Conservation (phyloP, 148 eudicot species). For the Simmondsia chinensis region DNA sequence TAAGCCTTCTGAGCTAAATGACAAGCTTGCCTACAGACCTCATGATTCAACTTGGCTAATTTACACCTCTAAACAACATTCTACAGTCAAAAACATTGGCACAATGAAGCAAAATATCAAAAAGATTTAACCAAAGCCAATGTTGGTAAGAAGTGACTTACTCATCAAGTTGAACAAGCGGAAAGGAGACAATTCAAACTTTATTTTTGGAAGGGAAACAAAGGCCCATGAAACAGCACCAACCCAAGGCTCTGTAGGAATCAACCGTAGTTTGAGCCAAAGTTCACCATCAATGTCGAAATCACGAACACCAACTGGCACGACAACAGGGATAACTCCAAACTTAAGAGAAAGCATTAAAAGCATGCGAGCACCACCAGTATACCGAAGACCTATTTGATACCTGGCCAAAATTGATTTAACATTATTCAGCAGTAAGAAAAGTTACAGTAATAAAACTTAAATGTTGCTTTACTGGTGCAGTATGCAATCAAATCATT, state of each 20-base stretch:
- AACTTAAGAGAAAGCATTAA: slow-evolving; percentile 75
- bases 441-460: no score
- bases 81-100: neutral
- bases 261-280: slow-evolving; percentile 81
- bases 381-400: slow-evolving; percentile 93
- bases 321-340: slow-evolving; percentile 66
- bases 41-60: no score
- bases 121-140: neutral
- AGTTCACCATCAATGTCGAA: slow-evolving; percentile 99
- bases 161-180: slow-evolving; percentile 96
- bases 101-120: neutral
- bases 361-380: slow-evolving; percentile 98
- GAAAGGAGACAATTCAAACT: slow-evolving; percentile 78
- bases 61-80: no score
- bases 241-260: slow-evolving; percentile 91
- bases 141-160: slow-evolving; percentile 14
- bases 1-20: no score
- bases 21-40: no score
- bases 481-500: no score
- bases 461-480: no score
- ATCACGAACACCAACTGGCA: slow-evolving; percentile 90
- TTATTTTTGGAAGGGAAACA: slow-evolving; percentile 92
- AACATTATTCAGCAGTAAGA: neutral
- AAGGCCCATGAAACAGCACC: slow-evolving; percentile 97
- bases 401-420: slow-evolving; percentile 40